A percentile compares a stretch with the other conserved stretches of the same genome.
These are phyloP conservation scores for Gossypium australe DNA, from an alignment of 345 rosid species.

Conservation along the genomic window DNA sequence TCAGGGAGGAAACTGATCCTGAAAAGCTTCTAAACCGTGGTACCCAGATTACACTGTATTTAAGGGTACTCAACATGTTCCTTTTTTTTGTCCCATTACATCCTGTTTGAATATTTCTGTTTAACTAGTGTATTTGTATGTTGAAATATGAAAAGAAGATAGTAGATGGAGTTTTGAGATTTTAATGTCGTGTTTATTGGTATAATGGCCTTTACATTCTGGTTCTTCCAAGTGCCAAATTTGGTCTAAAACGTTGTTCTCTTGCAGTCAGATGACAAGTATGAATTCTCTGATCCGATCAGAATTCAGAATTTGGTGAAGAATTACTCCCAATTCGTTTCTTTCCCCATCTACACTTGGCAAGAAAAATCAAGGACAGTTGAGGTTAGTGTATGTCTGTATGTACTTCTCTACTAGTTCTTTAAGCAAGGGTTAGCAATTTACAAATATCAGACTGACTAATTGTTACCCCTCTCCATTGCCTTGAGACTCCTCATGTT, in stretches of 20 bases:
- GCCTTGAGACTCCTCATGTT: not conserved
- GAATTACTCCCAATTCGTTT: slow-evolving; percentile 95
- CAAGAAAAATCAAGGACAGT: slow-evolving; percentile 84
- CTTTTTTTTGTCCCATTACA: not conserved
- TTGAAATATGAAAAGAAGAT: not conserved
- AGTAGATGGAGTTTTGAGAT: not conserved
- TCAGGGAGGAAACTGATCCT: slow-evolving; percentile 84
- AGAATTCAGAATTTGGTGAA: slow-evolving; percentile 83
- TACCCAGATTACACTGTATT: slow-evolving; percentile 82
- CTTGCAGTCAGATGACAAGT: slow-evolving; percentile 83
- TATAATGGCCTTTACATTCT: not conserved
- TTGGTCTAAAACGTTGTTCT: not conserved
- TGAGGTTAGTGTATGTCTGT: slow-evolving; percentile 51
- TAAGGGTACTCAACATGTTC: slow-evolving; percentile 46
- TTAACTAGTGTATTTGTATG: not conserved
- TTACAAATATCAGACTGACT: not conserved
- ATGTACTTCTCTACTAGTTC: not conserved
- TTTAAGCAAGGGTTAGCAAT: not conserved
- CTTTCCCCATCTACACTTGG: slow-evolving; percentile 97
- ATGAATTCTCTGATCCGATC: slow-evolving; percentile 72
- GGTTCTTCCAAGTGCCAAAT: not conserved
- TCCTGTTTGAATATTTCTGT: not conserved
- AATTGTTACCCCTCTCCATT: not conserved
- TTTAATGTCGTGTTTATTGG: not conserved
- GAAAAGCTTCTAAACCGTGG: slow-evolving; percentile 74